Percentiles rank a stretch among this genome's conserved stretches.
Evolutionary conservation across 352 stramenopile species (phyloP).

Genomic region (Globisporangium lucens): DNA sequence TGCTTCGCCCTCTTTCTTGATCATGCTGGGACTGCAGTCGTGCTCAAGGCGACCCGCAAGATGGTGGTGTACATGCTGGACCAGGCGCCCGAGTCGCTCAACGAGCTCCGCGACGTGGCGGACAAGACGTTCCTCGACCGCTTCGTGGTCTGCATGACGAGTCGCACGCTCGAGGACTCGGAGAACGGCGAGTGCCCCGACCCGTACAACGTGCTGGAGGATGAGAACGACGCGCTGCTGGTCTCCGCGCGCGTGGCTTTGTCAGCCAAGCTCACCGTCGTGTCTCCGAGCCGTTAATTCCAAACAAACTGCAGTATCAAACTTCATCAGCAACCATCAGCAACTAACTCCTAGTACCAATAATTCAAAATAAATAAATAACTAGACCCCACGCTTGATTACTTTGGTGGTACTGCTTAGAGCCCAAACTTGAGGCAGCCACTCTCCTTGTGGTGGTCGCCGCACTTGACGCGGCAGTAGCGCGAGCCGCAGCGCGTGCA

Average conservation of each 20-base stretch:
- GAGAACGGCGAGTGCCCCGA: constrained; percentile 77
- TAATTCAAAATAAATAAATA: neutral
- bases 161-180: constrained; percentile 51
- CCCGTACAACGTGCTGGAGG: constrained; percentile 56
- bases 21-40: constrained; percentile 32
- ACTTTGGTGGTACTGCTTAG: constrained; percentile 17
- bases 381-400: constrained; percentile 1
- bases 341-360: neutral
- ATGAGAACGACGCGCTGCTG: constrained; percentile 48
- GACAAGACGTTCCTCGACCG: constrained; percentile 69
- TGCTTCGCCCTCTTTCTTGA: neutral
- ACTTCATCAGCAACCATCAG: neutral
- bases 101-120: constrained; percentile 46
- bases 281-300: neutral
- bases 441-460: constrained; percentile 87
- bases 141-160: constrained; percentile 56
- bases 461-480: constrained; percentile 82
- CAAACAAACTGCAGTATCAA: too few relatives aligned
- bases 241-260: constrained; percentile 22
- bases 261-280: neutral
- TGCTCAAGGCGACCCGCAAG: constrained; percentile 68
- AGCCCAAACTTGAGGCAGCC: constrained; percentile 88
- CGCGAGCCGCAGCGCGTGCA: constrained; percentile 75
- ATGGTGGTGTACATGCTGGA: constrained; percentile 58
- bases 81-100: constrained; percentile 46